Evolutionary conservation across 768 basidiomycete species (phyloP).

Genomic region (Amanita molliuscula): DNA sequence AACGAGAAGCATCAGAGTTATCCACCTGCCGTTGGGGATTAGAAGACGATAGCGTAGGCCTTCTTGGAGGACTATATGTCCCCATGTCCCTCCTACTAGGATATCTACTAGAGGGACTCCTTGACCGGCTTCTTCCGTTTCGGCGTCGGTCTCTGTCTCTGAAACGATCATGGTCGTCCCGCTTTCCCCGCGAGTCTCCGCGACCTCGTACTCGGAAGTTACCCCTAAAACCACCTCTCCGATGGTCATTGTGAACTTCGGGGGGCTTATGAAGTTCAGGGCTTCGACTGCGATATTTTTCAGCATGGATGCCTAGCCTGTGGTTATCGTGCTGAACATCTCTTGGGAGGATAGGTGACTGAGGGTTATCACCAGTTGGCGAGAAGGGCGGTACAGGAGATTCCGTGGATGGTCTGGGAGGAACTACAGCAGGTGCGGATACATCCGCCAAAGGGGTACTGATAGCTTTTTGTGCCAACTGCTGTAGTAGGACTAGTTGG

Average conservation of each 20-base stretch:
- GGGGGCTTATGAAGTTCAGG: constrained; percentile 38
- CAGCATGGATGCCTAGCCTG: constrained; percentile 32
- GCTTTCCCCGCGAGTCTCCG: constrained; percentile 34
- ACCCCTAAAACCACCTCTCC: constrained; percentile 47
- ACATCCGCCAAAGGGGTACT: constrained; percentile 21
- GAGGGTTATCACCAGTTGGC: constrained; percentile 24
- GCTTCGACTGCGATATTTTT: constrained; percentile 30
- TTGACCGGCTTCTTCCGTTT: constrained; percentile 56
- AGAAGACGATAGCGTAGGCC: constrained; percentile 24
- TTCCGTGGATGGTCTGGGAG: constrained; percentile 7
- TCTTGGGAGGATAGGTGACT: constrained; percentile 27
- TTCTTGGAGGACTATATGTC: constrained; percentile 51
- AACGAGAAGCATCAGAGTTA: constrained; percentile 15
- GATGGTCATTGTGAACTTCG: constrained; percentile 42
- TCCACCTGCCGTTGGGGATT: constrained; percentile 17
- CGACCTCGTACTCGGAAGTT: constrained; percentile 51
- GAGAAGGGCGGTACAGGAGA: constrained; percentile 17
- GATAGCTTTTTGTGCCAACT: constrained; percentile 53
- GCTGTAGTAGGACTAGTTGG: constrained; percentile 68
- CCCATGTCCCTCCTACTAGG: constrained; percentile 38
- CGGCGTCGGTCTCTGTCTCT: constrained; percentile 34
- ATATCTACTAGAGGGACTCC: constrained; percentile 60
- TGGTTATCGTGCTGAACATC: constrained; percentile 31
- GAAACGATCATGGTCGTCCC: constrained; percentile 53
- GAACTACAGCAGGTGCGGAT: constrained; percentile 18